These are phyloP conservation scores for Phytophthora quininea DNA, from an alignment of 352 stramenopile species.

Conservation along the genomic window DNA sequence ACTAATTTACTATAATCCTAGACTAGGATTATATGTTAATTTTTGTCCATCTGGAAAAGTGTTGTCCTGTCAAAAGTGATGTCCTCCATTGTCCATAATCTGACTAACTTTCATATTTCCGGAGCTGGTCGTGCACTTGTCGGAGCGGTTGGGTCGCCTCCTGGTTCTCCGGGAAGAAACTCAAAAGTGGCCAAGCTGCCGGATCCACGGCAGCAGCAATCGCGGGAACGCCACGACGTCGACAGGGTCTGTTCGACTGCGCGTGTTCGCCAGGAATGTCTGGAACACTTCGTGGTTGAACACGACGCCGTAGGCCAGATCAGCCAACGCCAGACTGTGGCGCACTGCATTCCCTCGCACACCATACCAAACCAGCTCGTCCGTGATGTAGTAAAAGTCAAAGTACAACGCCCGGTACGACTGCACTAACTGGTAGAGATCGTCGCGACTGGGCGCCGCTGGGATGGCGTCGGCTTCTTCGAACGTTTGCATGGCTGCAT, in stretches of 20 bases:
- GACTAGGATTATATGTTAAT: no score
- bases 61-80: background rate
- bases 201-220: constrained; percentile 84
- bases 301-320: constrained; percentile 83
- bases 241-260: constrained; percentile 17
- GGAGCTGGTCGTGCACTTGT: constrained; percentile 81
- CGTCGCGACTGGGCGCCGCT: constrained; percentile 36
- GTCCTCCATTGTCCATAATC: background rate
- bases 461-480: constrained; percentile 36
- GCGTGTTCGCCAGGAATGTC: constrained; percentile 50
- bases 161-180: constrained; percentile 88
- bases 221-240: constrained; percentile 56
- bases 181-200: constrained; percentile 89
- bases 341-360: constrained; percentile 84
- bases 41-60: background rate
- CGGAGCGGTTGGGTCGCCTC: constrained; percentile 78
- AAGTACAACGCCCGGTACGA: constrained; percentile 88
- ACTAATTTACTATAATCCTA: no score
- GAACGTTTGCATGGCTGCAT: constrained; percentile 40
- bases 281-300: constrained; percentile 88
- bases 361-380: constrained; percentile 89
- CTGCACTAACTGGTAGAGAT: constrained; percentile 68
- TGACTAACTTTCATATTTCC: constrained; percentile 63
- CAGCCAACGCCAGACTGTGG: constrained; percentile 81
- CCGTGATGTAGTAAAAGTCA: constrained; percentile 92